phyloP scores from a whole-genome alignment of 345 rosid species.

The Nephelium lappaceum region DNA sequence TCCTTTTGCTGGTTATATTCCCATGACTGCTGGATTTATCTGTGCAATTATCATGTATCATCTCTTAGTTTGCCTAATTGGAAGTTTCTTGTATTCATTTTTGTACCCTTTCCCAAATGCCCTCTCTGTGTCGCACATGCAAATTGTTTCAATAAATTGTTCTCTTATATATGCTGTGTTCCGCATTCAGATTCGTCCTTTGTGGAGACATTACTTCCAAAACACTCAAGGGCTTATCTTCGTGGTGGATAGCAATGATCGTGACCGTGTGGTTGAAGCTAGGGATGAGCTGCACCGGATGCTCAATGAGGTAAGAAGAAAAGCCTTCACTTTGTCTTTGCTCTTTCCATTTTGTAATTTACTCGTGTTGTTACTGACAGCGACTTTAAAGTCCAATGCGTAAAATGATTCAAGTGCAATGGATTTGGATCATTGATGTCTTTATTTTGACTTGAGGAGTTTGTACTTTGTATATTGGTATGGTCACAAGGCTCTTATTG shows the following conservation, averaged over 20 bases:
- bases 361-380: too few relatives aligned
- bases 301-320: slow-evolving; percentile 67
- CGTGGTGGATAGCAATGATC: slow-evolving; percentile 86
- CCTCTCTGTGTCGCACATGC: background rate
- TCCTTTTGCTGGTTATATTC: too few relatives aligned
- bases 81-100: background rate
- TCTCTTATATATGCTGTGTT: background rate
- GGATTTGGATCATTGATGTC: background rate
- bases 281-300: slow-evolving; percentile 81
- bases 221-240: slow-evolving; percentile 88
- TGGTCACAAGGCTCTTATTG: too few relatives aligned
- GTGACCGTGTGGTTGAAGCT: slow-evolving; percentile 74
- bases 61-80: background rate
- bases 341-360: background rate
- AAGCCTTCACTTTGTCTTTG: background rate
- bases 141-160: background rate
- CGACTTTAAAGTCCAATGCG: background rate
- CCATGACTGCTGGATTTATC: too few relatives aligned
- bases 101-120: background rate
- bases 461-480: too few relatives aligned
- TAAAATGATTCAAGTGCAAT: background rate
- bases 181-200: slow-evolving; percentile 50
- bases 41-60: background rate
- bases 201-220: slow-evolving; percentile 78
- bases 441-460: too few relatives aligned